Conservation (phyloP, 176 grass and related monocot species). For the Oryza rufipogon region DNA sequence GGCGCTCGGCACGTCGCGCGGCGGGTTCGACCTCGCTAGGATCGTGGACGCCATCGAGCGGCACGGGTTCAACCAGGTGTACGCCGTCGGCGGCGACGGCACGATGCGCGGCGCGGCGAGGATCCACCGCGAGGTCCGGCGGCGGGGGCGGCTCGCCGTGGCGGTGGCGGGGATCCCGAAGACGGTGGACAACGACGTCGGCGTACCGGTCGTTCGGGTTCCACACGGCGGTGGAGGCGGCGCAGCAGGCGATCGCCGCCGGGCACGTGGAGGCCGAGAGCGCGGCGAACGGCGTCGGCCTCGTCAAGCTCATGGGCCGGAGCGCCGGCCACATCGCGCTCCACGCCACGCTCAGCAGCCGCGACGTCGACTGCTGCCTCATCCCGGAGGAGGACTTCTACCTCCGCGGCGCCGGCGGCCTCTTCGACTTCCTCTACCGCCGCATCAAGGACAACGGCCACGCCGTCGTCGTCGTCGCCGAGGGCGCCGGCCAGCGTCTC, state of each 20-base stretch:
- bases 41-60: conserved; percentile 78
- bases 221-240: conserved; percentile 82
- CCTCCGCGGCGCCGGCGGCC: conserved; percentile 71
- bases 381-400: conserved; percentile 81
- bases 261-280: conserved; percentile 85
- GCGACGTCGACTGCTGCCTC: conserved; percentile 90
- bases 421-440: conserved; percentile 73
- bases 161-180: conserved; percentile 74
- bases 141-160: conserved; percentile 57
- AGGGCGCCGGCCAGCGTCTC: conserved; percentile 83
- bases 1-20: conserved; percentile 68
- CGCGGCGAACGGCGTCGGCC: conserved; percentile 77
- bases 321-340: conserved; percentile 84
- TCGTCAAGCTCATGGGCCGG: conserved; percentile 95
- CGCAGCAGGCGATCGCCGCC: conserved; percentile 75
- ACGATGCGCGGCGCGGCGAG: conserved; percentile 83
- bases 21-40: conserved; percentile 78
- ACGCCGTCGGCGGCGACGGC: conserved; percentile 77
- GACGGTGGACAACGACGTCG: conserved; percentile 92
- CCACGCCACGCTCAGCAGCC: conserved; percentile 81
- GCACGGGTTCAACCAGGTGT: conserved; percentile 88
- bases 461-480: conserved; percentile 76
- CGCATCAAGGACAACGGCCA: conserved; percentile 73
- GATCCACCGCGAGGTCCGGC: conserved; percentile 65
- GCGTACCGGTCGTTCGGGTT: conserved; percentile 92